These are phyloP conservation scores for Gentiana macrophylla DNA, from an alignment of 257 asterid species.

Conservation along the genomic window DNA sequence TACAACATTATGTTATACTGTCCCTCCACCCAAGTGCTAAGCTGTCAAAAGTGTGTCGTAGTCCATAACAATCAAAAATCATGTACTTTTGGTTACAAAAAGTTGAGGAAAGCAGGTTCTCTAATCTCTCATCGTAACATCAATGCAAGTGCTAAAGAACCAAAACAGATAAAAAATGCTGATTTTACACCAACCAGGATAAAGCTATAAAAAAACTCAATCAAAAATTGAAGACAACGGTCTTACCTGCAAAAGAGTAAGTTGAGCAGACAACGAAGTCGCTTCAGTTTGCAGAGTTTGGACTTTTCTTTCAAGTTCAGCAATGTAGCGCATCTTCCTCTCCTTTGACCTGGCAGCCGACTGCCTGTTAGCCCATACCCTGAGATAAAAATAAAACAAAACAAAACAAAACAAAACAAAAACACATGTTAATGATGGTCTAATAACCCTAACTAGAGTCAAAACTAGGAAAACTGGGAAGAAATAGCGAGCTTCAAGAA, in stretches of 20 bases:
- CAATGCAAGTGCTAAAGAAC: too few relatives aligned
- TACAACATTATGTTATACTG: too few relatives aligned
- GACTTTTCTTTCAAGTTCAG: slow-evolving; percentile 96
- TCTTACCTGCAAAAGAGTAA: slow-evolving; percentile 64
- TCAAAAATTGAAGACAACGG: too few relatives aligned
- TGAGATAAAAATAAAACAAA: slow-evolving; percentile 10
- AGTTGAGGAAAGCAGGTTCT: too few relatives aligned
- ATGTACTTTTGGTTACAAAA: too few relatives aligned
- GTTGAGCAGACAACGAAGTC: slow-evolving; percentile 30
- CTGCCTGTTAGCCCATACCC: slow-evolving; percentile 99
- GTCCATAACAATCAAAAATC: too few relatives aligned
- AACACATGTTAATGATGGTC: not conserved
- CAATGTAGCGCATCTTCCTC: slow-evolving; percentile 93
- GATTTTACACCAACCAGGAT: too few relatives aligned
- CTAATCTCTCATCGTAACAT: too few relatives aligned
- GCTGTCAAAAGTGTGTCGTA: too few relatives aligned
- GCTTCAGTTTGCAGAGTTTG: slow-evolving; percentile 95
- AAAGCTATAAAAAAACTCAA: too few relatives aligned
- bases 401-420: not conserved
- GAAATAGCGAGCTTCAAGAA: not conserved
- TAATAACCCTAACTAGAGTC: not conserved
- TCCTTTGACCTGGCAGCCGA: slow-evolving; percentile 99
- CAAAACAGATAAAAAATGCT: too few relatives aligned
- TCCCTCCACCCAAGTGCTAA: too few relatives aligned
- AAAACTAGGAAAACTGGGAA: not conserved